phyloP scores from a whole-genome alignment of 1,284 basidiomycete species.

The Cutaneotrichosporon mucoides region DNA sequence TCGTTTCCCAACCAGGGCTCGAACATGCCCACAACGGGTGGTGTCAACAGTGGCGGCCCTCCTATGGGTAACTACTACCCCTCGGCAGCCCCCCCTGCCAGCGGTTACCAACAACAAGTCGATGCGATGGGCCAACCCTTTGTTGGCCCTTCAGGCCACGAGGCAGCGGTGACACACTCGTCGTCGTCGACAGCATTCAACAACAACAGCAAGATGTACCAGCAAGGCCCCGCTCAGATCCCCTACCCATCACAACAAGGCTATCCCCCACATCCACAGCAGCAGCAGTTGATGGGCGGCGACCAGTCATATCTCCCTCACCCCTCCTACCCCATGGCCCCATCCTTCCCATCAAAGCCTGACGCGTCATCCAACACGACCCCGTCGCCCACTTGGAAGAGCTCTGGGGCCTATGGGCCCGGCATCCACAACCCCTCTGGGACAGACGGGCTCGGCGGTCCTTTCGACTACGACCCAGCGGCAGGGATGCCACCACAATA shows the following conservation, averaged over 20 bases:
- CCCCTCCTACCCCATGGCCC: background rate
- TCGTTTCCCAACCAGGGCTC: background rate
- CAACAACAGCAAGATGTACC: too few species aligned
- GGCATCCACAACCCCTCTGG: too few species aligned
- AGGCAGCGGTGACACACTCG: conserved; percentile 1
- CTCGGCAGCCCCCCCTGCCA: background rate
- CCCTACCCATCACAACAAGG: background rate
- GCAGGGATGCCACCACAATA: background rate
- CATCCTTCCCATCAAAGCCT: background rate
- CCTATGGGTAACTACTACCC: background rate
- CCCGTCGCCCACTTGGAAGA: too few species aligned
- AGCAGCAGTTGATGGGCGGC: background rate
- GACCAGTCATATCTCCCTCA: background rate
- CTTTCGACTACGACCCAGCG: background rate
- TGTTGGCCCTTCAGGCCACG: background rate
- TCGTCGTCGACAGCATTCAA: background rate
- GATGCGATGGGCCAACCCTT: background rate
- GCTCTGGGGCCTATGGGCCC: too few species aligned
- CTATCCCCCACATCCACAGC: background rate
- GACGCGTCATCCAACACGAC: background rate
- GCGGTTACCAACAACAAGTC: background rate
- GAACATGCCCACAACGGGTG: background rate
- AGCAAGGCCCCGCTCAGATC: too few species aligned
- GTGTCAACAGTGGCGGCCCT: background rate
- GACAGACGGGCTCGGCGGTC: too few species aligned